Base-by-base conservation (phyloP, 805 yeast species). In the Pichia occidentalis region DNA sequence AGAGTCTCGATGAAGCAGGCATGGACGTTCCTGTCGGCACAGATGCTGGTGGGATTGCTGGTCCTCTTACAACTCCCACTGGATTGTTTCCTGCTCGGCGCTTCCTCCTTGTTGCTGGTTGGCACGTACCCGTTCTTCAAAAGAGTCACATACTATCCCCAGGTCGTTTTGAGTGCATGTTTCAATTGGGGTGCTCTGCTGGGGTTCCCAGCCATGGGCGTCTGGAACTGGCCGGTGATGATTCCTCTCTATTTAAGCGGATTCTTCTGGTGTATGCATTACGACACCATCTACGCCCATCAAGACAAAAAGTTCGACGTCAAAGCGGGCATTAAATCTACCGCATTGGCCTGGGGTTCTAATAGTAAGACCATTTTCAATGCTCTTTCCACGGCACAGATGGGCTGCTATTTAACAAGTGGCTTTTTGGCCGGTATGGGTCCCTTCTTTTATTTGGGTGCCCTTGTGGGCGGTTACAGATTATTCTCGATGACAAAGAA, bases 251-350 rank as follows among this genome's bases (percentile, higher is more conserved):
- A 80, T 52, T 56, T 77, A 3, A 75, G 95, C 13, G 78, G 86
- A 32, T 82, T 79, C 54, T 68, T 80, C 39, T 92, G 99, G 98
- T 80, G 95, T 48, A 85, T 92, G 88, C 79, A 80, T 36, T 92
- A 92, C 61, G 99, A 92, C 59, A 86, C 98, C 2, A 75, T 92
- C 27, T 92, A 92, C 59, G 99, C 98, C 1, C 99, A 92, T 57
- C 99, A 92, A 63, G 99, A 92, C 61, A 92, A 92, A 63, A 63
- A 59, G 36, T 92, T 81, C 53, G 99, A 92, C 61, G 64, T 85
- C 37, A 69, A 73, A 41, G 97, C 95, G 0, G 98, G 98, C 16
- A 82, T 92, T 49, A 87, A 87, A 59, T 85, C 95, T 2, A 87
- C 97, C 1, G 99, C 99, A 7, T 70, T 92, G 48, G 88, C 84